Conservation (phyloP, 176 grass and related monocot species). For the Juncus inflexus region DNA sequence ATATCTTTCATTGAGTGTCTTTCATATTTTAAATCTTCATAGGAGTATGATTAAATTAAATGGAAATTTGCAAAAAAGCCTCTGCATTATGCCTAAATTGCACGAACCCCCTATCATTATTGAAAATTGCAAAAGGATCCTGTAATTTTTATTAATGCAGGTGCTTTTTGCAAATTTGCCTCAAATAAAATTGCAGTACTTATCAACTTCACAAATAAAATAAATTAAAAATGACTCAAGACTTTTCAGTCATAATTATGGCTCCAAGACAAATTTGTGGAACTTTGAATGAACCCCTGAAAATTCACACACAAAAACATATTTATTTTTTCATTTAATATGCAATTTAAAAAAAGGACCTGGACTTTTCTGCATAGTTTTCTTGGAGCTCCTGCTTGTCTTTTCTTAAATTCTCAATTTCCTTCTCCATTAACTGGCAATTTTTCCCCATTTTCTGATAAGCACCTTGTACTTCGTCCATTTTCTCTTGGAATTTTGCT, state of each 20-base stretch:
- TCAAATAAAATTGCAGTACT: too few relatives aligned
- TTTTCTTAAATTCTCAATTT: constrained; percentile 67
- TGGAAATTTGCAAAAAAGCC: too few relatives aligned
- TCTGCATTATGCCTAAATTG: too few relatives aligned
- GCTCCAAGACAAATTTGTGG: too few relatives aligned
- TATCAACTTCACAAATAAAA: background rate
- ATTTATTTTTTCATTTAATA: background rate
- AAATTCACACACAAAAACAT: background rate
- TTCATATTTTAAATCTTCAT: too few relatives aligned
- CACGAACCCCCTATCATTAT: too few relatives aligned
- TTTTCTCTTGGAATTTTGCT: constrained; percentile 80
- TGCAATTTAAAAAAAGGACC: constrained; percentile 33
- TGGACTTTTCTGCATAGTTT: constrained; percentile 93
- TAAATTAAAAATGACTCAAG: constrained; percentile 1
- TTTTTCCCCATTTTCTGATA: constrained; percentile 91
- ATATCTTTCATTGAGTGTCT: too few relatives aligned
- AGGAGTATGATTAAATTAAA: too few relatives aligned
- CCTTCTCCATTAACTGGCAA: constrained; percentile 79
- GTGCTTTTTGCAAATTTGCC: too few relatives aligned
- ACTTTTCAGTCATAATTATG: background rate
- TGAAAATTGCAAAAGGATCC: too few relatives aligned
- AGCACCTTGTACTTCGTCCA: constrained; percentile 69
- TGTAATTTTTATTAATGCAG: too few relatives aligned
- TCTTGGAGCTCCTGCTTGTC: constrained; percentile 95
- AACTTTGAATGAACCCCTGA: background rate